These are phyloP conservation scores for Serendipita sp. DNA, from an alignment of 768 basidiomycete genomes.

Conservation along the genomic window DNA sequence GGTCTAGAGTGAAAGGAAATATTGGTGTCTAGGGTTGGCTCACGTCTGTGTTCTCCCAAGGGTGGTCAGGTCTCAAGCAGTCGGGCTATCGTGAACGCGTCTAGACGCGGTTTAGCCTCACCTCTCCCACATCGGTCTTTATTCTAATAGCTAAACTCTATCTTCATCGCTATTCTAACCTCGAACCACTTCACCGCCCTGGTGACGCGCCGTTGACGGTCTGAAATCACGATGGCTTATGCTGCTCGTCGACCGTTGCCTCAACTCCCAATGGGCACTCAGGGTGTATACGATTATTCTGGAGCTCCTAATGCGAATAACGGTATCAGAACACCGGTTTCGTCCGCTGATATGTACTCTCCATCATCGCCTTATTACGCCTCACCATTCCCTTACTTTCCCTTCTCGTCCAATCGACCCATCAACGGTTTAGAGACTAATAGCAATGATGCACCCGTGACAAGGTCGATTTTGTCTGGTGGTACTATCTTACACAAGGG, in stretches of 20 bases:
- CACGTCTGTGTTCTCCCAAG: too few relatives aligned
- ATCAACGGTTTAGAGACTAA: neutral
- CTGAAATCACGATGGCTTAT: neutral
- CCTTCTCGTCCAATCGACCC: neutral
- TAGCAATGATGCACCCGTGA: neutral
- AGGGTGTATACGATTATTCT: neutral
- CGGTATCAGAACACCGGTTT: neutral
- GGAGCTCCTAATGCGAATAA: neutral
- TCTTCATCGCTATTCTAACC: too few relatives aligned
- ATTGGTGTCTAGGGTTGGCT: too few relatives aligned
- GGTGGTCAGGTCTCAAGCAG: too few relatives aligned
- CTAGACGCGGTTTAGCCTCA: too few relatives aligned
- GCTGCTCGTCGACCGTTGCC: neutral
- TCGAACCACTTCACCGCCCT: too few relatives aligned
- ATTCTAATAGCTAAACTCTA: too few relatives aligned
- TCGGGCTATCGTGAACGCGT: too few relatives aligned
- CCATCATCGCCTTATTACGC: neutral
- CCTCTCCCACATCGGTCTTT: too few relatives aligned
- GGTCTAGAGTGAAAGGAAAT: too few relatives aligned
- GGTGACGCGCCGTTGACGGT: too few relatives aligned
- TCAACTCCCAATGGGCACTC: neutral
- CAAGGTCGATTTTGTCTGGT: constrained; percentile 34
- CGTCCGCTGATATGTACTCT: constrained; percentile 1
- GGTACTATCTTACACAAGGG: constrained; percentile 74
- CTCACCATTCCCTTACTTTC: neutral